phyloP scores from a whole-genome alignment of 2,329 filamentous ascomycete genomes.

The Pseudopithomyces chartarum region DNA sequence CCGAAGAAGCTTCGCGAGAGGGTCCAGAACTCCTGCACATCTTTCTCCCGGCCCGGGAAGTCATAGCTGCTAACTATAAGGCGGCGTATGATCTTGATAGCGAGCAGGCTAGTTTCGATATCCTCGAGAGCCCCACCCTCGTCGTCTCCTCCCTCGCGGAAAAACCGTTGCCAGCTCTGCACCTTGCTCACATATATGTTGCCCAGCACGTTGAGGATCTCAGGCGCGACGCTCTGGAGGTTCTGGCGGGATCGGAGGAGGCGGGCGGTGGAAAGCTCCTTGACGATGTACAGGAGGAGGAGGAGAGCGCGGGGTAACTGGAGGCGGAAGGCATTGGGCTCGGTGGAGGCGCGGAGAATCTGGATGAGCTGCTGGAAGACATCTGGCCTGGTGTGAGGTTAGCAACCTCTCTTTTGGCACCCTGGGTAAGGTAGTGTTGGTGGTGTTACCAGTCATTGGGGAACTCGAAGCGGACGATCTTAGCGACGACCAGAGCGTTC shows the following conservation, averaged over 20 bases:
- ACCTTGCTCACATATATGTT: constrained; percentile 79
- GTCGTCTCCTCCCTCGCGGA: constrained; percentile 63
- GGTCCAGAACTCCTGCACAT: constrained; percentile 80
- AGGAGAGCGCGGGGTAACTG: constrained; percentile 75
- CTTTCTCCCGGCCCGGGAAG: constrained; percentile 75
- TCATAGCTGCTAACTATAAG: constrained; percentile 83
- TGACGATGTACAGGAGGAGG: constrained; percentile 83
- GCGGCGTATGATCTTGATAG: constrained; percentile 79
- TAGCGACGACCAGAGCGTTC: constrained; percentile 85
- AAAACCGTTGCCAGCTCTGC: constrained; percentile 67
- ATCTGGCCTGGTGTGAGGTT: constrained; percentile 38
- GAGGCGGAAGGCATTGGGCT: constrained; percentile 61
- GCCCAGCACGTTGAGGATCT: constrained; percentile 79
- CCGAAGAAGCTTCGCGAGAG: constrained; percentile 76
- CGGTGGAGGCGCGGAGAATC: constrained; percentile 63
- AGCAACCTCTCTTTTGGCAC: constrained; percentile 12
- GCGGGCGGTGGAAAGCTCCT: constrained; percentile 83
- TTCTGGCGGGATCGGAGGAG: constrained; percentile 75
- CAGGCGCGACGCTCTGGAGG: constrained; percentile 78
- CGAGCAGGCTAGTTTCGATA: constrained; percentile 77
- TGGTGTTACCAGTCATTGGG: constrained; percentile 86
- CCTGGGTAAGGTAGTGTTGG: neutral
- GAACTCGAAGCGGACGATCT: constrained; percentile 88
- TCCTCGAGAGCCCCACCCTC: constrained; percentile 63
- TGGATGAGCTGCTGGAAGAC: constrained; percentile 50